Base-by-base conservation (phyloP, 495 filamentous ascomycete species). In the Penicillium manginii region DNA sequence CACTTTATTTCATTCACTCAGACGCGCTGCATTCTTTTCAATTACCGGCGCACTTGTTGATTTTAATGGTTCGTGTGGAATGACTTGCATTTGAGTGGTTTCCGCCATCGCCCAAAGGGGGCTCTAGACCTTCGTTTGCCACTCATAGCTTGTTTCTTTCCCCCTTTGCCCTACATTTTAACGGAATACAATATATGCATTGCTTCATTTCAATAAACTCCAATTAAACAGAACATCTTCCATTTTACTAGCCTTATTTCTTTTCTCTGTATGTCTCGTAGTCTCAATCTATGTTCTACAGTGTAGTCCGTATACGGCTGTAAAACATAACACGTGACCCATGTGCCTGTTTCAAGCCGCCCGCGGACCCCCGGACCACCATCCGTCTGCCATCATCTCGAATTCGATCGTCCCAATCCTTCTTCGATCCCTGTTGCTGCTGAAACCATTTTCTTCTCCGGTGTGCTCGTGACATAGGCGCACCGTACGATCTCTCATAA, bases 151-250 rank as follows among this genome's bases (percentile, higher is more conserved):
- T 61, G 40, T 60, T 62, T 63, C 59, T 54, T 63, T 55, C 47
- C 4, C 17, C 17, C 61, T 55, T 55, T 42, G 35, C 17, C 51
- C 21, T 26, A 58, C 64, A 53, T 57, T 47, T 39, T 61, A 60
- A 60, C 59, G 62, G 62, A 70, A 70, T 70, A 65, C 61, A 70
- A 70, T 61, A 47, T 47, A 43, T 67, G 67, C 65, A 70, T 70
- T 68, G 62, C 67, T 68, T 70, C 50, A 57, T 43, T 51, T 45
- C 7, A 61, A 29, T 35, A 26, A 6, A 26, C 18, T 37, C 26
- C 12, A 42, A 14, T 46, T 39, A 4, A 37, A 37, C 11, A 0
- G 10, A 37, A 9, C 10, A 37, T 9, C 33, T 12, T 37, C 14
- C 33, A 37, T 37, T 4, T 37, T 15, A 37, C 26, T 8, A 0